Evolutionary conservation across 78 protist species (phyloP).

Genomic region (slime mould (Dictyostelium discoideum)): DNA sequence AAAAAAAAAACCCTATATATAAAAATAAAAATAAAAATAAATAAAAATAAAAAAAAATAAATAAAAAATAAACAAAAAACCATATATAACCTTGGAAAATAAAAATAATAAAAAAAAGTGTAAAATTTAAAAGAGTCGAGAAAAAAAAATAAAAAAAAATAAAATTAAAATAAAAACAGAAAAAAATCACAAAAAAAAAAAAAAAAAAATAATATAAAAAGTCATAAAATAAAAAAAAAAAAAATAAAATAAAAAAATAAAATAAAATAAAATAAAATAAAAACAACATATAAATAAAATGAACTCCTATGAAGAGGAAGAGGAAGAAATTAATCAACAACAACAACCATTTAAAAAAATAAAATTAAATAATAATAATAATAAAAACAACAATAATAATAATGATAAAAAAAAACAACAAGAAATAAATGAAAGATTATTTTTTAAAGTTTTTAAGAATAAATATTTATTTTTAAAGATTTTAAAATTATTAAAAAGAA

Average conservation of each 20-base stretch:
- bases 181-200: not conserved
- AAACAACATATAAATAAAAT: not conserved
- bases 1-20: too few species aligned
- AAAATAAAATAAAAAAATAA: too few species aligned
- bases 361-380: not conserved
- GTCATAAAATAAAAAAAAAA: too few species aligned
- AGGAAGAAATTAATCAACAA: not conserved
- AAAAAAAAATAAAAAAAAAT: too few species aligned
- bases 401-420: not conserved
- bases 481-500: not conserved
- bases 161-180: too few species aligned
- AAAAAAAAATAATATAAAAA: too few species aligned
- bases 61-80: too few species aligned
- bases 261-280: not conserved
- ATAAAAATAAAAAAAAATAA: too few species aligned
- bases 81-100: too few species aligned
- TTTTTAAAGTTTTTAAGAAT: not conserved
- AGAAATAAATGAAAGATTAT: not conserved
- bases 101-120: too few species aligned
- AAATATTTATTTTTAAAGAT: not conserved
- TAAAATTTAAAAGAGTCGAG: too few species aligned
- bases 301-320: not conserved
- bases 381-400: not conserved
- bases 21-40: too few species aligned
- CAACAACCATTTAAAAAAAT: not conserved